Conservation (phyloP, 2,329 filamentous ascomycete species). For the Penicillium sp. region DNA sequence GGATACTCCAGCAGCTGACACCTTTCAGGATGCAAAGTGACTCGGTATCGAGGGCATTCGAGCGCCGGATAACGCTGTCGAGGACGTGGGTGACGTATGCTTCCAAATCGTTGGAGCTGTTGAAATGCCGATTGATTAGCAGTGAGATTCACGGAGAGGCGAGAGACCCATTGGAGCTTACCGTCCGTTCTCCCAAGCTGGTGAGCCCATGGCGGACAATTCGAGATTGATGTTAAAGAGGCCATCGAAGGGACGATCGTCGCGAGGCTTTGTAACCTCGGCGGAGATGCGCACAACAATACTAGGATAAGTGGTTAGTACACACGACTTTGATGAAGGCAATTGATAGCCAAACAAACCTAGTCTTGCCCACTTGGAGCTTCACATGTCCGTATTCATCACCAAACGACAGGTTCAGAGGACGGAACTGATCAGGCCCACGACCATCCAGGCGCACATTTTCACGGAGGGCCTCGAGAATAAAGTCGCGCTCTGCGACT, state of each 20-base stretch:
- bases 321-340: background rate
- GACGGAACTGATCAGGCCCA: constrained; percentile 73
- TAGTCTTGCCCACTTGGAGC: constrained; percentile 84
- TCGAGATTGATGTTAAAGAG: constrained; percentile 91
- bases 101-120: constrained; percentile 75
- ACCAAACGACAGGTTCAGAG: constrained; percentile 75
- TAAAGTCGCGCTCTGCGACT: constrained; percentile 81
- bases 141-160: background rate
- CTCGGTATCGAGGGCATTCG: constrained; percentile 89
- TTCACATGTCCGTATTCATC: constrained; percentile 89
- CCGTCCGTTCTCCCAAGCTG: constrained; percentile 81
- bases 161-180: constrained; percentile 35
- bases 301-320: constrained; percentile 47
- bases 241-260: constrained; percentile 91
- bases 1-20: constrained; percentile 84
- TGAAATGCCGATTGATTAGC: constrained; percentile 9
- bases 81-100: constrained; percentile 81
- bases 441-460: constrained; percentile 82
- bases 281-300: constrained; percentile 82
- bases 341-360: constrained; percentile 51
- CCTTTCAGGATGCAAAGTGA: constrained; percentile 91
- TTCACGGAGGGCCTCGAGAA: constrained; percentile 77
- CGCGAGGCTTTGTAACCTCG: constrained; percentile 79
- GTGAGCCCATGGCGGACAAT: constrained; percentile 86
- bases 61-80: constrained; percentile 91